Evolutionary conservation across 495 filamentous ascomycete species (phyloP), one percentile per base, ranked within the genome.

Genomic region (Aspergillus taichungensis): DNA sequence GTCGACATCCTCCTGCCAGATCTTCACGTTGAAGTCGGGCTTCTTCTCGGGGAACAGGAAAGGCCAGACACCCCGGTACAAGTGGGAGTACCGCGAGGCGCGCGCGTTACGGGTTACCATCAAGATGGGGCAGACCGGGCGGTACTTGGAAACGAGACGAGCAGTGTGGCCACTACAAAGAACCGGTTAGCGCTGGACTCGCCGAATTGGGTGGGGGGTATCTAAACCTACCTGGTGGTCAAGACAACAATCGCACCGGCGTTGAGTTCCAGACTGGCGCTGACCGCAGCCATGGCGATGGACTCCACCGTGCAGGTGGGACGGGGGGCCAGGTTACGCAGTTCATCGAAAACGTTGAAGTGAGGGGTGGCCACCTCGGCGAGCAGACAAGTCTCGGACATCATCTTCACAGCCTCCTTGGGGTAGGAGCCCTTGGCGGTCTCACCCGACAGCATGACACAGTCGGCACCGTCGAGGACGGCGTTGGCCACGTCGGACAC

Each of bases 361-460:
- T 98, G 96, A 44, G 91, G 87, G 59, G 96, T 94, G 54, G 89
- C 85, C 58, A 92, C 87, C 75, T 98, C 92, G 45, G 92, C 94
- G 61, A 94, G 78, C 62, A 95, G 71, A 67, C 92, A 96, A 37
- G 94, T 89, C 73, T 95, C 87, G 76, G 86, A 84, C 92, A 98
- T 98, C 83, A 96, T 94, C 30, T 76, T 81, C 41, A 98, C 91
- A 40, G 92, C 85, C 72, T 95, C 88, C 43, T 75, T 74, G 34
- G 92, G 92, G 71, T 98, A 98, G 66, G 76, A 82, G 59, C 92
- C 92, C 79, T 98, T 98, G 64, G 92, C 94, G 29, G 92, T 98
- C 77, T 98, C 92, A 49, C 92, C 92, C 39, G 90, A 95, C 73
- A 98, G 77, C 92, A 98, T 98, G 68, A 98, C 92, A 74, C 92